phyloP scores from a whole-genome alignment of 2,329 filamentous ascomycete genomes.

The Erysiphe pulchra region DNA sequence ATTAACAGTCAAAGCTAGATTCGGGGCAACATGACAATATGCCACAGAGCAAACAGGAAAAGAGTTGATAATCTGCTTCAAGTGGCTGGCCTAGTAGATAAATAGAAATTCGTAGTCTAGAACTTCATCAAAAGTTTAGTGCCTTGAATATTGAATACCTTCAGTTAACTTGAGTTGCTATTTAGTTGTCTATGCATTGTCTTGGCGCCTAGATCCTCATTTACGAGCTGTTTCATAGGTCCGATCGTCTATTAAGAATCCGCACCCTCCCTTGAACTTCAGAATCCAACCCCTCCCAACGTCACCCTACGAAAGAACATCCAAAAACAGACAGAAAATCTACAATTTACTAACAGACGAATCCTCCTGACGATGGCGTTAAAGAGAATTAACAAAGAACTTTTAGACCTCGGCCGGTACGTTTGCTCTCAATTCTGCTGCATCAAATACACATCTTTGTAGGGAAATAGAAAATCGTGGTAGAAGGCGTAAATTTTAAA shows the following conservation, averaged over 20 bases:
- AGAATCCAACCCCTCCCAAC: background rate
- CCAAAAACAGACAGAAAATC: background rate
- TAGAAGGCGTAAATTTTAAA: too few relatives aligned
- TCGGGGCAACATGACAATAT: too few relatives aligned
- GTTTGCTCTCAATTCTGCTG: conserved; percentile 11
- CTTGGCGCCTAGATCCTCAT: background rate
- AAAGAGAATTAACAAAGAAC: conserved; percentile 88
- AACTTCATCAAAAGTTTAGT: background rate
- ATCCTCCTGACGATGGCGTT: conserved; percentile 38
- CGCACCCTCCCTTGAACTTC: background rate
- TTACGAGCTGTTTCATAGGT: background rate
- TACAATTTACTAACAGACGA: background rate
- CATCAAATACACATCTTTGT: too few relatives aligned
- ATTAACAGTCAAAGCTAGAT: too few relatives aligned
- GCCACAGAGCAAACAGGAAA: too few relatives aligned
- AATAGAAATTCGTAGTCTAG: too few relatives aligned
- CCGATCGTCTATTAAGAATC: background rate
- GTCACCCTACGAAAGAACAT: background rate
- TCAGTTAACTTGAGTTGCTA: background rate
- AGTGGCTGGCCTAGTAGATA: too few relatives aligned
- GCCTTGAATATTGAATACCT: background rate
- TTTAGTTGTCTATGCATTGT: background rate
- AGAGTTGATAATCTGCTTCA: too few relatives aligned
- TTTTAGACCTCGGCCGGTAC: conserved; percentile 74
- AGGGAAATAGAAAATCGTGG: too few relatives aligned